Conservation (phyloP, 2,329 filamentous ascomycete species). For the Decorospora gaudefroyi region DNA sequence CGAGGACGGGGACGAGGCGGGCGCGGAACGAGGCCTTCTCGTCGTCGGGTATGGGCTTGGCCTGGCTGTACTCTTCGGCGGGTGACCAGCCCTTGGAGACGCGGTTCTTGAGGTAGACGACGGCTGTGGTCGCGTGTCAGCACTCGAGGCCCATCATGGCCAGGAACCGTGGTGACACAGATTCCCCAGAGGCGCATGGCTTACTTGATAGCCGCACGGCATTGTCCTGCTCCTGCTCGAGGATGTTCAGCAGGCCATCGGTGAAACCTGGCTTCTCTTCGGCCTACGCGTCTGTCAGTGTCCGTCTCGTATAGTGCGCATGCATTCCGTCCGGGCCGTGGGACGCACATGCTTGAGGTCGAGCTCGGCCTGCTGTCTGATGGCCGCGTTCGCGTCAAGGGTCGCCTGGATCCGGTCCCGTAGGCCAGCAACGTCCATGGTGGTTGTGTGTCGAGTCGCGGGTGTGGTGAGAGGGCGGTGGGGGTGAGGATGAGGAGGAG, state of each 20-base stretch:
- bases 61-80: constrained; percentile 72
- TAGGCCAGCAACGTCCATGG: constrained; percentile 75
- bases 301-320: constrained; percentile 16
- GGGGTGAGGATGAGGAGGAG: constrained; percentile 22
- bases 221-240: constrained; percentile 84
- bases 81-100: constrained; percentile 89
- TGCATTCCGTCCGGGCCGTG: constrained; percentile 4
- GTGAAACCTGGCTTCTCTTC: constrained; percentile 89
- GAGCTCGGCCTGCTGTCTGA: constrained; percentile 75
- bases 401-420: constrained; percentile 77
- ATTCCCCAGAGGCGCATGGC: constrained; percentile 29
- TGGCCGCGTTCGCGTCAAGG: constrained; percentile 73
- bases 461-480: constrained; percentile 29
- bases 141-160: constrained; percentile 5
- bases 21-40: constrained; percentile 88
- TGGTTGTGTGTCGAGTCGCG: constrained; percentile 28
- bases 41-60: constrained; percentile 78
- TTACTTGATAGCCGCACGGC: constrained; percentile 86
- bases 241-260: constrained; percentile 85
- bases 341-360: constrained; percentile 77
- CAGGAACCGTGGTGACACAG: constrained; percentile 1
- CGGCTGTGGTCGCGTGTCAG: constrained; percentile 62
- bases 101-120: constrained; percentile 97
- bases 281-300: constrained; percentile 62
- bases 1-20: constrained; percentile 86